phyloP scores from a whole-genome alignment of 768 basidiomycete species.

The Sarcomyxa edulis region DNA sequence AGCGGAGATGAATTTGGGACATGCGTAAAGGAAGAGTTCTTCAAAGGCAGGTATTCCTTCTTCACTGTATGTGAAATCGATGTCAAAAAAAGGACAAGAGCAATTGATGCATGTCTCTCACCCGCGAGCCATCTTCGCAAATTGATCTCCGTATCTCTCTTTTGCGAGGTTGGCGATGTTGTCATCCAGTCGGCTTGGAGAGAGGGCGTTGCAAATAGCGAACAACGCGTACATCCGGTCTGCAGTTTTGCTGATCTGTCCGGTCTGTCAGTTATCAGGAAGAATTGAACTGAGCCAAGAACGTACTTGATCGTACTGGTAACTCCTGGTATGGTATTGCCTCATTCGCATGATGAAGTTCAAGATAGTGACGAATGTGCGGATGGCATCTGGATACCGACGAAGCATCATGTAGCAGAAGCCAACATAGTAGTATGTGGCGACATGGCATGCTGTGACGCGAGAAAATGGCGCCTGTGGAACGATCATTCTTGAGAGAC shows the following conservation, averaged over 20 bases:
- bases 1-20: conserved; percentile 94
- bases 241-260: conserved; percentile 96
- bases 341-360: conserved; percentile 96
- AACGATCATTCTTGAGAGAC: conserved; percentile 6
- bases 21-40: conserved; percentile 91
- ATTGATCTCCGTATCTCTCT: conserved; percentile 91
- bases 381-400: conserved; percentile 92
- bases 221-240: conserved; percentile 98
- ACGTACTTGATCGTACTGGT: conserved; percentile 89
- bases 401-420: conserved; percentile 96
- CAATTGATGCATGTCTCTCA: conserved; percentile 12
- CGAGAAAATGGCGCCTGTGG: conserved; percentile 78
- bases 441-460: conserved; percentile 95
- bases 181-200: conserved; percentile 90
- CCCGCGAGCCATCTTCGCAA: conserved; percentile 79
- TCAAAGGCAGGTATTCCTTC: conserved; percentile 79
- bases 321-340: conserved; percentile 93
- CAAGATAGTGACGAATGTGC: conserved; percentile 86
- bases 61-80: conserved; percentile 32
- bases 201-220: conserved; percentile 88
- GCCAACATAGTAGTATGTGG: conserved; percentile 93
- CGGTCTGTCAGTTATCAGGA: neutral
- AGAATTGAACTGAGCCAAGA: neutral
- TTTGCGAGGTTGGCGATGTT: conserved; percentile 91
- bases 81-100: neutral